These are phyloP conservation scores for Cladophialophora psammophila DNA, from an alignment of 2,329 filamentous ascomycete genomes.

Conservation along the genomic window DNA sequence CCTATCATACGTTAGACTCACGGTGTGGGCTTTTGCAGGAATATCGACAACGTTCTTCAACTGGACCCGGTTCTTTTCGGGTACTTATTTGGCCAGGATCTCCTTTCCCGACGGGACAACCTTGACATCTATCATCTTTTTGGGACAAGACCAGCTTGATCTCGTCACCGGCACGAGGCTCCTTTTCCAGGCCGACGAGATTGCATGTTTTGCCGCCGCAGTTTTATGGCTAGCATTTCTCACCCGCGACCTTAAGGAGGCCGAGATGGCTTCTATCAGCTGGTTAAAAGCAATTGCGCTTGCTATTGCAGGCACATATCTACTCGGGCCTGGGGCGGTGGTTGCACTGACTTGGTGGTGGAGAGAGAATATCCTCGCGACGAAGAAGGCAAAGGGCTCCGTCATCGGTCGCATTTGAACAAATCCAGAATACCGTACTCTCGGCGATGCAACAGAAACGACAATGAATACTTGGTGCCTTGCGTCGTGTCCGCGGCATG, in stretches of 20 bases:
- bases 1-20: conserved; percentile 10
- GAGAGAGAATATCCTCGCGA: conserved; percentile 47
- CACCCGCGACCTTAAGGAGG: conserved; percentile 46
- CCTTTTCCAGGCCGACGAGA: conserved; percentile 21
- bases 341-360: conserved; percentile 45
- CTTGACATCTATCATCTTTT: conserved; percentile 30
- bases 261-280: conserved; percentile 40
- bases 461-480: no score
- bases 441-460: no score
- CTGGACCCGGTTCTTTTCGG: background rate
- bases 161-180: conserved; percentile 30
- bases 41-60: conserved; percentile 19
- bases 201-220: conserved; percentile 19
- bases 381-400: conserved; percentile 33
- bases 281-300: conserved; percentile 41
- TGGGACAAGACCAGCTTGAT: conserved; percentile 38
- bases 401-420: no score
- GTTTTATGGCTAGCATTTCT: conserved; percentile 46
- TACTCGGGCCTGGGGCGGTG: conserved; percentile 44
- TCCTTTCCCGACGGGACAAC: conserved; percentile 9
- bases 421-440: no score
- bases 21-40: conserved; percentile 1
- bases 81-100: background rate
- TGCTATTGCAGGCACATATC: conserved; percentile 32
- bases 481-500: no score